phyloP scores from a whole-genome alignment of 805 yeast genomes.

The Cyberlindnera subsufficiens region DNA sequence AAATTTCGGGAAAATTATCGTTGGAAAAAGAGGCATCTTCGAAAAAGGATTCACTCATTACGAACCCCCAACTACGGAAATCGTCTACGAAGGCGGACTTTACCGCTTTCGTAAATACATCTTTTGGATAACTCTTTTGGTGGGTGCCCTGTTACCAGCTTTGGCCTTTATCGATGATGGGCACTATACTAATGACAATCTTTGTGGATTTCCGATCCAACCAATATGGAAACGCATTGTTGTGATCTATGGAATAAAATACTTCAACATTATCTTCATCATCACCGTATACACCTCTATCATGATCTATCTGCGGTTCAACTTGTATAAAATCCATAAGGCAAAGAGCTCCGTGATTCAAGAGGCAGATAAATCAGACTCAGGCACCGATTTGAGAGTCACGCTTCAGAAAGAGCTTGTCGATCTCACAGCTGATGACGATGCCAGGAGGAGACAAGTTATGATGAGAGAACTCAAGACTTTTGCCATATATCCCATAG shows the following conservation, averaged over 20 bases:
- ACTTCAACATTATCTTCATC: constrained; percentile 10
- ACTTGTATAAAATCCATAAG: constrained; percentile 6
- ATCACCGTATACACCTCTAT: constrained; percentile 12
- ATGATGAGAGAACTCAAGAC: constrained; percentile 16
- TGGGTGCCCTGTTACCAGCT: constrained; percentile 2
- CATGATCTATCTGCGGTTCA: constrained; percentile 10
- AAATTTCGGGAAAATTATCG: neutral
- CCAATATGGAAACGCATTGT: constrained; percentile 20
- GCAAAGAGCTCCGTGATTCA: constrained; percentile 5
- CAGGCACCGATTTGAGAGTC: constrained; percentile 1
- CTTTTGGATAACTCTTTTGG: neutral
- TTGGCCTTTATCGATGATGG: constrained; percentile 11
- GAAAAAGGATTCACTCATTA: too few relatives aligned
- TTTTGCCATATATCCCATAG: constrained; percentile 17
- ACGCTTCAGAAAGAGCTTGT: constrained; percentile 17
- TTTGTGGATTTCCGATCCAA: constrained; percentile 11
- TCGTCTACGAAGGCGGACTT: constrained; percentile 18
- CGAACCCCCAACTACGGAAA: too few relatives aligned
- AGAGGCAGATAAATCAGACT: neutral
- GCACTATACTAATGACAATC: constrained; percentile 7
- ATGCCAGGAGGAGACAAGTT: constrained; percentile 2
- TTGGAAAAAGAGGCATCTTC: too few relatives aligned
- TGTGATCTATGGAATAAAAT: constrained; percentile 13
- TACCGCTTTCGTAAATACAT: constrained; percentile 6
- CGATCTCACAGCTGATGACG: constrained; percentile 9